A percentile compares a stretch with the other conserved stretches of the same genome.
Conservation (phyloP, 1,284 basidiomycete genomes). For the Ustilago tritici region DNA sequence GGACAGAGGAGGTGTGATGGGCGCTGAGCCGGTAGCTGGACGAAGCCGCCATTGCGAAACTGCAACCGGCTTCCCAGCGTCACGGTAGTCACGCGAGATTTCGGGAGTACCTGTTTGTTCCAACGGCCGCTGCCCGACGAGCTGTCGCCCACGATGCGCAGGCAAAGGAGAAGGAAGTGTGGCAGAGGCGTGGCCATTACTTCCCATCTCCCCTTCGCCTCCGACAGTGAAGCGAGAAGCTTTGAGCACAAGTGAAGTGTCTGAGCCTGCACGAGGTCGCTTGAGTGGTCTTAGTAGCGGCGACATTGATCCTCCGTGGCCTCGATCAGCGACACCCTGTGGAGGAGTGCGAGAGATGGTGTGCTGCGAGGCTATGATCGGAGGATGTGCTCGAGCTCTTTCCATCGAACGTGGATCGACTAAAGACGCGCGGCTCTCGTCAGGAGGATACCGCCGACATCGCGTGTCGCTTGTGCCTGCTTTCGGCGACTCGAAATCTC, state of each 20-base stretch:
- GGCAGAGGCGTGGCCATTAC: not conserved
- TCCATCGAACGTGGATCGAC: not conserved
- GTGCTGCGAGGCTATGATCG: constrained; percentile 25
- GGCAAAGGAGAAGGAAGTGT: not conserved
- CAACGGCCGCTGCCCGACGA: not conserved
- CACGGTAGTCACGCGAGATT: not conserved
- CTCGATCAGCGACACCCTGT: not conserved
- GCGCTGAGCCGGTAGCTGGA: constrained; percentile 12
- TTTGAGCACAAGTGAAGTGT: constrained; percentile 33
- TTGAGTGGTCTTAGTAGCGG: constrained; percentile 13
- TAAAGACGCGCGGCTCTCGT: not conserved
- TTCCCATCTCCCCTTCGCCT: not conserved
- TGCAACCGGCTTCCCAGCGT: not conserved
- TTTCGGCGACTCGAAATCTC: not conserved
- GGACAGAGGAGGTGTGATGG: constrained; percentile 28
- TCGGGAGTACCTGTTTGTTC: not conserved
- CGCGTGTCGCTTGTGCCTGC: not conserved
- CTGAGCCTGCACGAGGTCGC: constrained; percentile 27
- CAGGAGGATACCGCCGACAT: not conserved
- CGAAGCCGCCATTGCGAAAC: not conserved
- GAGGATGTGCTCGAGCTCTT: constrained; percentile 7
- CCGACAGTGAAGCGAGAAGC: constrained; percentile 16
- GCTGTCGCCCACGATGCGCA: not conserved
- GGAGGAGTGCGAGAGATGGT: constrained; percentile 5
- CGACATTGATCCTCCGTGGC: not conserved